phyloP scores from a whole-genome alignment of 2,329 filamentous ascomycete genomes.

The Pseudogymnoascus sp. region DNA sequence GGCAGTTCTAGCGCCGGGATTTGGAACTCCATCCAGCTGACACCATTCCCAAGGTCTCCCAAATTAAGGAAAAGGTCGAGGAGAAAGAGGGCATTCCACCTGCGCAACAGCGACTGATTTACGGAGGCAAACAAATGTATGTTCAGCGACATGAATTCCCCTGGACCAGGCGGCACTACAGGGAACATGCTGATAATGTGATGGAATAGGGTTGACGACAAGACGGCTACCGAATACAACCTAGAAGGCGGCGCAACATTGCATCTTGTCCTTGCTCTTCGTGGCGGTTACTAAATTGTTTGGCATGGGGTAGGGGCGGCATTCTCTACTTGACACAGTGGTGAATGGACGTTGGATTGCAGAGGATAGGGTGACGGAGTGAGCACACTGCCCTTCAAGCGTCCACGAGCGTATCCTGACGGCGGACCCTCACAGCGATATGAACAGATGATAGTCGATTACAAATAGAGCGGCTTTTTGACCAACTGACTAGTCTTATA shows the following conservation, averaged over 20 bases:
- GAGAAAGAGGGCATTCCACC: conserved; percentile 98
- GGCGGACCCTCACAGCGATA: background rate
- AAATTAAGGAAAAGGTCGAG: conserved; percentile 98
- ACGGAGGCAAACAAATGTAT: conserved; percentile 96
- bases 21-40: background rate
- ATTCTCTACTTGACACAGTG: background rate
- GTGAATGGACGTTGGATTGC: background rate
- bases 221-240: conserved; percentile 81
- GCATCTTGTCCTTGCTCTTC: conserved; percentile 88
- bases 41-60: conserved; percentile 55
- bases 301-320: background rate
- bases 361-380: background rate
- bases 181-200: background rate
- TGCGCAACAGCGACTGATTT: conserved; percentile 92
- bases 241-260: conserved; percentile 89
- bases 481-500: conserved; percentile 7
- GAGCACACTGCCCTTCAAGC: background rate
- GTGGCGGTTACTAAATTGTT: conserved; percentile 51
- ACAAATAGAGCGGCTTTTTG: conserved; percentile 7
- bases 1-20: background rate
- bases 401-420: background rate
- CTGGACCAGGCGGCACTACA: background rate
- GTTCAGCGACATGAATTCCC: conserved; percentile 16
- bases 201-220: conserved; percentile 76
- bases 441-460: conserved; percentile 6